phyloP scores from a whole-genome alignment of 305 asterid genomes.

The Coffea humblotiana region DNA sequence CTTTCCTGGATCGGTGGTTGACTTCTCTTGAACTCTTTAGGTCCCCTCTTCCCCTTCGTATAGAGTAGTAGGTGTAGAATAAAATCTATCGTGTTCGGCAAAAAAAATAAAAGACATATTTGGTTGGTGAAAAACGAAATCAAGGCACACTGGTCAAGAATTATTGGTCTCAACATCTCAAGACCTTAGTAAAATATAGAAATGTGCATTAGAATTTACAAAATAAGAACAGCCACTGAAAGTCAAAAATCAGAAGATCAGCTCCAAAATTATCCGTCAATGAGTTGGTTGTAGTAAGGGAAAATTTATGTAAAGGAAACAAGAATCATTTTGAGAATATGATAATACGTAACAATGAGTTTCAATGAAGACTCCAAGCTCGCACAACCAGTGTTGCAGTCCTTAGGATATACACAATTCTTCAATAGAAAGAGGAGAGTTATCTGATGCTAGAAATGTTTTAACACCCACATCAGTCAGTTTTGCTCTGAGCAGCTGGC shows the following conservation, averaged over 20 bases:
- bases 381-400: not conserved
- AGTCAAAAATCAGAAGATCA: not conserved
- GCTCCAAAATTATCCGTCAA: not conserved
- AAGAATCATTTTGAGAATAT: not conserved
- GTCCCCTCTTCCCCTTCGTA: no score
- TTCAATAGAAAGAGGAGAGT: not conserved
- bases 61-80: no score
- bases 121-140: not conserved
- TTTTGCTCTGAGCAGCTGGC: not conserved
- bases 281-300: not conserved
- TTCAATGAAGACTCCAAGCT: not conserved
- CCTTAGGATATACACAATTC: not conserved
- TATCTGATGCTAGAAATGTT: conserved; percentile 1
- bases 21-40: no score
- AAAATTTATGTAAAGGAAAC: not conserved
- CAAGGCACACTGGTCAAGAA: not conserved
- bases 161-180: not conserved
- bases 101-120: no score
- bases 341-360: not conserved
- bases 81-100: no score
- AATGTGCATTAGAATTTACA: not conserved
- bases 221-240: not conserved
- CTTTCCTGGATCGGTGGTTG: no score
- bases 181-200: not conserved
- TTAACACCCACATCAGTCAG: not conserved